phyloP scores from a whole-genome alignment of 164 flowering plant genomes.

The Cinnamomum chago region DNA sequence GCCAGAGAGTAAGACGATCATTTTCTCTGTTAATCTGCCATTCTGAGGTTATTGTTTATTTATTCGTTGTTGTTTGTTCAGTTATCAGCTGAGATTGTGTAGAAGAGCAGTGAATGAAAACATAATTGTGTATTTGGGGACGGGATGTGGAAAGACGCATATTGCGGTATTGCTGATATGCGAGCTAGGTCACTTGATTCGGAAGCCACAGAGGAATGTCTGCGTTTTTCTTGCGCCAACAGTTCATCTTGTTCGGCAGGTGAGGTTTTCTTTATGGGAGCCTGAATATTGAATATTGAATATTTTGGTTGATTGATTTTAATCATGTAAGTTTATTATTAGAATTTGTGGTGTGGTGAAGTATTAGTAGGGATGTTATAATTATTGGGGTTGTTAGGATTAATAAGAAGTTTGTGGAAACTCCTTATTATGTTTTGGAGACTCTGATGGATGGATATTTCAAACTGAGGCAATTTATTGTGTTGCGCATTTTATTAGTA shows the following conservation, averaged over 20 bases:
- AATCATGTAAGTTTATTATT: no score
- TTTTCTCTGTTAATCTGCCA: neutral
- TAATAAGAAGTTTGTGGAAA: no score
- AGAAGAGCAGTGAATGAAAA: constrained; percentile 78
- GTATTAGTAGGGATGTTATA: no score
- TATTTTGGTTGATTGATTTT: no score
- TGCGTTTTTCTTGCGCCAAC: constrained; percentile 95
- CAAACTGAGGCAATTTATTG: no score
- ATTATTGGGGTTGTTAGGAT: no score
- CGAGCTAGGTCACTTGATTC: constrained; percentile 67
- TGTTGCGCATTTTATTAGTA: no score
- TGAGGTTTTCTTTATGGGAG: constrained; percentile 21
- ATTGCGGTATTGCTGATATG: constrained; percentile 79
- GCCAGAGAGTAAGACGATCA: constrained; percentile 28
- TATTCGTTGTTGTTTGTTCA: constrained; percentile 8
- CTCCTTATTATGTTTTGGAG: no score
- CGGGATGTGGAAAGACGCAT: constrained; percentile 96
- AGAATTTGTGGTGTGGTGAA: no score
- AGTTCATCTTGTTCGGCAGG: constrained; percentile 84
- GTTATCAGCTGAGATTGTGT: constrained; percentile 82
- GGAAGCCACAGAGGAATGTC: constrained; percentile 55
- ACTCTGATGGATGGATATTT: no score
- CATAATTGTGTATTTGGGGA: constrained; percentile 75
- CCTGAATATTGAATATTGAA: no score
- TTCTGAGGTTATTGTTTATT: neutral